Evolutionary conservation across 495 filamentous ascomycete species (phyloP), one percentile per base, ranked within the genome.

Genomic region (Hyaloscypha finlandica): DNA sequence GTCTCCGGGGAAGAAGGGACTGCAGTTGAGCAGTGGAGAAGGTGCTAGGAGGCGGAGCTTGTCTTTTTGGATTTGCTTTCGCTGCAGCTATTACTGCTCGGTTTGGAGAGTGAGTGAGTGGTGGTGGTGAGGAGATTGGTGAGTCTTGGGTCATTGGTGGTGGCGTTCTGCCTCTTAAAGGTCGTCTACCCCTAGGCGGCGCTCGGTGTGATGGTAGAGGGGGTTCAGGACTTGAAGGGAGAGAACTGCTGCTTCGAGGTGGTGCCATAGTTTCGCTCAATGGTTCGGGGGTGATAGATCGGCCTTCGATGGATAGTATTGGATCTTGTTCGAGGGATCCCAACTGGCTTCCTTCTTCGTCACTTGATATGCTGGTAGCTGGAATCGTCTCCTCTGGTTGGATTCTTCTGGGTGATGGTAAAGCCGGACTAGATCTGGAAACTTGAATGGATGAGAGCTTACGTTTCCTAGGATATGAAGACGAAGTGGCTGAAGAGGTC

Each of bases 201-300:
- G 35, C 39, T 67, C 48, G 31, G 16, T 35, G 53, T 33, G 37
- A 4, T 45, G 53, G 56, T 25, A 63, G 16, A n/a, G 53, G 37
- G 30, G 42, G 59, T 52, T 56, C 42, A 12, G 61, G 72, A 42
- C 42, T 76, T 6, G 60, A 37, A 3, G 73, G 72, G n/a, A 70
- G 63, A 25, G 67, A 48, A 67, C 78, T 79, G 74, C 82, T 85
- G 65, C 83, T 86, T 61, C 74, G 67, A 4, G 85, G 85, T 4
- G 81, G 81, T 42, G 77, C 81, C 81, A 85, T 80, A 1, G 82
- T 86, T 66, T 81, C 79, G 63, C 79, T 85, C 39, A 79, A 70
- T 8, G 73, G 61, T 65, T 81, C 79, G 6, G 77, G 68, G n/a
- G 75, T 77, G 51, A 22, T 30, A 30, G 54, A 39, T 9, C 59